Base-by-base conservation (phyloP, 768 basidiomycete species). In the Pholiota conissans region DNA sequence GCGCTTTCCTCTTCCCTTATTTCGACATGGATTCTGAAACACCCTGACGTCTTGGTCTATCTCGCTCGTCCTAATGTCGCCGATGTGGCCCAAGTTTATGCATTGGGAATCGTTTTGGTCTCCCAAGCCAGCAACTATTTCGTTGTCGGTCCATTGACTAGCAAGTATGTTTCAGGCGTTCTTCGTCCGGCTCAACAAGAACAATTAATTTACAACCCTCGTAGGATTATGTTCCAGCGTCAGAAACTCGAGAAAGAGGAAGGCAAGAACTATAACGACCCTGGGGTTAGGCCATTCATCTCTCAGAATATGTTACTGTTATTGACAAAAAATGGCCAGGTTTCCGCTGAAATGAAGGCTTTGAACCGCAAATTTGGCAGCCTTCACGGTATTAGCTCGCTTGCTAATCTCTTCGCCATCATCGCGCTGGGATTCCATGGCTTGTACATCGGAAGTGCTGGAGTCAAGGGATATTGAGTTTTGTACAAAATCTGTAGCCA, bases 201-300 rank as follows among this genome's bases (percentile, higher is more conserved):
- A n/a, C n/a, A n/a, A 53, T 28, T 9, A 37, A 28, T 50, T 5
- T 32, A 22, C 14, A 18, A 37, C 28, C 11, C 6, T 20, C 16
- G 5, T 48, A 91, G 90, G 69, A 84, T 84, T n/a, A 89, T 89
- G 88, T 85, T 88, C 68, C 71, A 85, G 69, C 79, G 90, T 55
- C 85, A 90, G 49, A 84, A 77, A 60, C 73, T 86, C 57, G 90
- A 93, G 75, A 89, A 91, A 65, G 79, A 84, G 45, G 89, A 91
- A 69, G 85, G 85, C 10, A 89, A 87, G 70, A 65, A 71, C 16
- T 84, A 86, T 68, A 85, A 81, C 63, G 87, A 89, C 53, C 71
- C 81, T 28, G 82, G 78, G 40, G 91, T 92, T 74, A 64, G 79
- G 10, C 18, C 27, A 76, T 48, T 51, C 54, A 55, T 32, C 48